Conservation (phyloP, 2,329 filamentous ascomycete species). For the Tolypocladium inflatum region DNA sequence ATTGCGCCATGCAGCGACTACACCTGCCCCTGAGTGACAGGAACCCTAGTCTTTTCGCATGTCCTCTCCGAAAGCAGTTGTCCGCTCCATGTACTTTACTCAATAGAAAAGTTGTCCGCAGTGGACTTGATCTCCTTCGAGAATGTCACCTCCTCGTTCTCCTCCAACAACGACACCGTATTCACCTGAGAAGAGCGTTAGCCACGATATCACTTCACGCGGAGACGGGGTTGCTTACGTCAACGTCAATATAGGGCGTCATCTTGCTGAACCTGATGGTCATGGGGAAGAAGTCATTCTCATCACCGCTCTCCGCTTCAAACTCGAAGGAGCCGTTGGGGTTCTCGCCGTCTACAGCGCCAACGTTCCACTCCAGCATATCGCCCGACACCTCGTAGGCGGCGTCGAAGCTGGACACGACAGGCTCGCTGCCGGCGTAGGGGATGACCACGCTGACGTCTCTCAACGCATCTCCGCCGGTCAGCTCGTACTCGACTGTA, state of each 20-base stretch:
- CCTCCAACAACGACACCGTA: constrained; percentile 61
- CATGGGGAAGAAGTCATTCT: constrained; percentile 98
- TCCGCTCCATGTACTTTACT: constrained; percentile 34
- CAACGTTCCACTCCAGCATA: constrained; percentile 88
- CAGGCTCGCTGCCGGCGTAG: constrained; percentile 74
- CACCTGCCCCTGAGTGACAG: neutral
- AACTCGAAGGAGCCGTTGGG: constrained; percentile 87
- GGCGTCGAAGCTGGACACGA: constrained; percentile 87
- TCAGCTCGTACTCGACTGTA: constrained; percentile 92
- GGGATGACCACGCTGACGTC: constrained; percentile 86
- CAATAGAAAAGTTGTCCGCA: constrained; percentile 68
- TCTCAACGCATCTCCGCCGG: constrained; percentile 65
- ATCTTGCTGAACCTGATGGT: constrained; percentile 79
- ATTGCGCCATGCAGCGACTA: neutral
- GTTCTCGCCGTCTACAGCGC: constrained; percentile 74
- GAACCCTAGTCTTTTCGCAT: neutral
- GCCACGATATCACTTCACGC: constrained; percentile 4
- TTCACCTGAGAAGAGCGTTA: constrained; percentile 39
- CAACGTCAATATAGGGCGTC: constrained; percentile 81
- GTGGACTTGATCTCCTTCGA: constrained; percentile 72
- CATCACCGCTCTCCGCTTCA: constrained; percentile 77
- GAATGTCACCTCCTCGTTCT: constrained; percentile 71
- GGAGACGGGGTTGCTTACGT: constrained; percentile 52
- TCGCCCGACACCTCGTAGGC: constrained; percentile 91
- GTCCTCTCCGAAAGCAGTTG: neutral